phyloP scores from a whole-genome alignment of 352 stramenopile species.

The Pythium guiyangense region DNA sequence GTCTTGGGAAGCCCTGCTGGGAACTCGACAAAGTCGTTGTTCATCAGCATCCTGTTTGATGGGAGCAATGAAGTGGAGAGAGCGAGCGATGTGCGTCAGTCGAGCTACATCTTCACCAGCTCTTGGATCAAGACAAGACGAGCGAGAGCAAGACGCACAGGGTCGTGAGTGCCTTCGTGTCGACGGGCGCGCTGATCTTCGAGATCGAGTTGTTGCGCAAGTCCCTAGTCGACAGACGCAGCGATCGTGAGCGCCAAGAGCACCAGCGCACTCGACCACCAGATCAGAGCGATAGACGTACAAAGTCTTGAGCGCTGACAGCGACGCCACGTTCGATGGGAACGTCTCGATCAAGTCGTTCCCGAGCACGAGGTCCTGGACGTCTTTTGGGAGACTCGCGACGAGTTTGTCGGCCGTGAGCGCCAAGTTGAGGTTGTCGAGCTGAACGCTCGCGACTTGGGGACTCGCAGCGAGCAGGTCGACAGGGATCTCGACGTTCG shows the following conservation, averaged over 20 bases:
- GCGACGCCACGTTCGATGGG: not conserved
- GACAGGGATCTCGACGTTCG: not conserved
- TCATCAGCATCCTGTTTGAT: not conserved
- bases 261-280: not conserved
- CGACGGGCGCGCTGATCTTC: not conserved
- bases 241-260: not conserved
- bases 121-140: no score
- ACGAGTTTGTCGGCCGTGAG: not conserved
- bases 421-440: slow-evolving; percentile 2
- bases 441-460: not conserved
- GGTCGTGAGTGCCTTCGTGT: not conserved
- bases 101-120: no score
- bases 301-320: not conserved
- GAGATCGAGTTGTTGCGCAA: not conserved
- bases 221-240: not conserved
- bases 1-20: not conserved
- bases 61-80: not conserved
- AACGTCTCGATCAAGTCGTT: not conserved
- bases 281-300: not conserved
- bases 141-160: not conserved
- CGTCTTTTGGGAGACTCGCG: not conserved
- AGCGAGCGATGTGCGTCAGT: not conserved
- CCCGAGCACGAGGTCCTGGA: not conserved
- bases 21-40: not conserved
- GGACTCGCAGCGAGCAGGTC: not conserved